These are phyloP conservation scores for Ceriops zippeliana DNA, from an alignment of 345 rosid genomes.

Conservation along the genomic window DNA sequence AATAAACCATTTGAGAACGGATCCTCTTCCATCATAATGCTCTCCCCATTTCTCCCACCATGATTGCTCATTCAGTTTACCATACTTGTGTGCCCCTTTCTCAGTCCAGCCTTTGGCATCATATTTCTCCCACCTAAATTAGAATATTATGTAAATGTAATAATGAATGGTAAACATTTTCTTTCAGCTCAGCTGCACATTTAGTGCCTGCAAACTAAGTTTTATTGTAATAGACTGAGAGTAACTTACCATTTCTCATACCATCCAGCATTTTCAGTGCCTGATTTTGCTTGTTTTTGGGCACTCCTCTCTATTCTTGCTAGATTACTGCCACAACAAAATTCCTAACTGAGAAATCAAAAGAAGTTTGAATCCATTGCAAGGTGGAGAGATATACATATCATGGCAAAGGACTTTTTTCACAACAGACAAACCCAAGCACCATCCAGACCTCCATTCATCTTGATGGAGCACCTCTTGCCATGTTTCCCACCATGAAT, in stretches of 20 bases:
- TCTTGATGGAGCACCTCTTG: slow-evolving; percentile 97
- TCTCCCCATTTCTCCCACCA: slow-evolving; percentile 99
- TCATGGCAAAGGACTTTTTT: neutral
- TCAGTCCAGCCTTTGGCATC: slow-evolving; percentile 99
- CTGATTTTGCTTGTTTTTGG: slow-evolving; percentile 95
- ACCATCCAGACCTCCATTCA: slow-evolving; percentile 78
- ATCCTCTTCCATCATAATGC: slow-evolving; percentile 97
- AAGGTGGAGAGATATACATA: neutral
- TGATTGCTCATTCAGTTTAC: slow-evolving; percentile 91
- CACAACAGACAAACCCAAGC: neutral
- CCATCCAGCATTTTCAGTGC: slow-evolving; percentile 97
- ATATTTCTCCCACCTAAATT: slow-evolving; percentile 95
- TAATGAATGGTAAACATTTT: neutral
- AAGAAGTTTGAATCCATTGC: neutral
- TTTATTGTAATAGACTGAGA: slow-evolving; percentile 6
- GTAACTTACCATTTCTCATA: slow-evolving; percentile 86
- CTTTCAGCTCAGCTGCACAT: neutral
- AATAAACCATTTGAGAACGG: slow-evolving; percentile 88
- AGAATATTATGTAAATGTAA: slow-evolving; percentile 12
- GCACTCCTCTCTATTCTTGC: slow-evolving; percentile 99
- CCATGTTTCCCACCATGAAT: slow-evolving; percentile 99
- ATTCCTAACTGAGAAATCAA: neutral
- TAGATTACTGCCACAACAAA: slow-evolving; percentile 61
- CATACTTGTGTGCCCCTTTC: slow-evolving; percentile 97
- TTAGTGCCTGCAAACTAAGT: neutral